Conservation (phyloP, 495 filamentous ascomycete genomes). For the Lasiosphaeris hirsuta region DNA sequence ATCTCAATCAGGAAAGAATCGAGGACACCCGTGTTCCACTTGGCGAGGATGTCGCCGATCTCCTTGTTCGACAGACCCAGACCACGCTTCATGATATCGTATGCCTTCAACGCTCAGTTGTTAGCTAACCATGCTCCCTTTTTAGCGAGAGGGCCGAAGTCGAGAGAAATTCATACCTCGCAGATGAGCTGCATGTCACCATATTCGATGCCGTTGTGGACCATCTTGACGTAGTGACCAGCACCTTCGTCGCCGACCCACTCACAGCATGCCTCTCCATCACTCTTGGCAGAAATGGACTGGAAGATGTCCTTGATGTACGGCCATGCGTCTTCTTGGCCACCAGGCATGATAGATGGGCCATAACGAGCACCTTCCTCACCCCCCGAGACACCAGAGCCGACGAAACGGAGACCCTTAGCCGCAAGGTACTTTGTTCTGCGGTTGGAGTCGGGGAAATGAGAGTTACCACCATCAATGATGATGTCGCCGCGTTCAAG, state of each 20-base stretch:
- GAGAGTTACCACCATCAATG: constrained; percentile 98
- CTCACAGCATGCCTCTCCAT: constrained; percentile 95
- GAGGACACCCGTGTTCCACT: constrained; percentile 98
- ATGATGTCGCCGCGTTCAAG: constrained; percentile 94
- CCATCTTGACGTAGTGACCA: constrained; percentile 99
- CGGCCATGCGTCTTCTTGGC: constrained; percentile 96
- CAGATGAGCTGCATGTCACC: constrained; percentile 99
- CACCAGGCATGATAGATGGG: constrained; percentile 97
- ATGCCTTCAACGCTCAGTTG: constrained; percentile 61
- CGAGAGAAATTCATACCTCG: constrained; percentile 61
- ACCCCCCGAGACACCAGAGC: constrained; percentile 95
- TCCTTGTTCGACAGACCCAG: constrained; percentile 80
- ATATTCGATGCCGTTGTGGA: constrained; percentile 99
- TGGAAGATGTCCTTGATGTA: constrained; percentile 99
- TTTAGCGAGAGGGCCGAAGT: neutral
- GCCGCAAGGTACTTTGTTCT: constrained; percentile 75
- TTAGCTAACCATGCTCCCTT: neutral
- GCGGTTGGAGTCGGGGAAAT: constrained; percentile 98
- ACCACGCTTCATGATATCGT: constrained; percentile 98
- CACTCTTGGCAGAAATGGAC: constrained; percentile 93
- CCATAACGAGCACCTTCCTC: constrained; percentile 98
- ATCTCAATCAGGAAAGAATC: constrained; percentile 99
- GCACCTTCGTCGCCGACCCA: constrained; percentile 99
- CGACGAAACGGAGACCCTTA: constrained; percentile 96
- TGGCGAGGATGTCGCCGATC: constrained; percentile 87